phyloP scores from a whole-genome alignment of 2,329 filamentous ascomycete genomes.

The Colletotrichum sp. region DNA sequence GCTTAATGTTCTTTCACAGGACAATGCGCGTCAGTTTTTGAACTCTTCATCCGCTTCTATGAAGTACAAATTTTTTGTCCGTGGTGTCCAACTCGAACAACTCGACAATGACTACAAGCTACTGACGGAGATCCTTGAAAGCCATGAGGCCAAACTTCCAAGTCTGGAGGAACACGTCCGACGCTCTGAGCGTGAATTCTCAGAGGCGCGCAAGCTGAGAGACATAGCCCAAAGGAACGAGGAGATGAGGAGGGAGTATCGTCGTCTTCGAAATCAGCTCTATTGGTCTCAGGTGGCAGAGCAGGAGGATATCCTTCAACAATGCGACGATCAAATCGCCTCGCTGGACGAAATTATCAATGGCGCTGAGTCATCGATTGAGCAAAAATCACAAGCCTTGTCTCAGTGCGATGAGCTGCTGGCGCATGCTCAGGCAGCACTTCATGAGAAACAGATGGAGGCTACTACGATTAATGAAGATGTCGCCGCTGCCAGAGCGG shows the following conservation, averaged over 20 bases:
- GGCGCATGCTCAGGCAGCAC: background rate
- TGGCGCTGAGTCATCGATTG: conserved; percentile 47
- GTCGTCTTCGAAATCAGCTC: conserved; percentile 67
- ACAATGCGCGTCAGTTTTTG: conserved; percentile 92
- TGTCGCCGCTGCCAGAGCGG: conserved; percentile 26
- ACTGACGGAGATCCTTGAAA: conserved; percentile 79
- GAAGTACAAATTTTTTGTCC: conserved; percentile 97
- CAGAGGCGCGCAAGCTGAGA: conserved; percentile 24
- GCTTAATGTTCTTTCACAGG: conserved; percentile 93
- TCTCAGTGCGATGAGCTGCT: conserved; percentile 9
- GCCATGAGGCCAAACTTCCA: conserved; percentile 68
- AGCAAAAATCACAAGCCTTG: conserved; percentile 44
- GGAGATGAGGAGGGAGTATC: conserved; percentile 59
- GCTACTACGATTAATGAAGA: background rate
- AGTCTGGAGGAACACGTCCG: conserved; percentile 68
- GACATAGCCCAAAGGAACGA: conserved; percentile 41
- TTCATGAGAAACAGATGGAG: background rate
- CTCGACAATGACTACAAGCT: conserved; percentile 90
- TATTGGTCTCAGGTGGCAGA: conserved; percentile 89
- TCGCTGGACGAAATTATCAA: conserved; percentile 40
- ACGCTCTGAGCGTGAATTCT: conserved; percentile 59
- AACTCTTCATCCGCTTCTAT: conserved; percentile 81
- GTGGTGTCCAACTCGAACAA: conserved; percentile 91
- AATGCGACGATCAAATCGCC: conserved; percentile 29
- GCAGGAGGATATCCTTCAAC: conserved; percentile 64